These are phyloP conservation scores for Mycena venus DNA, from an alignment of 768 basidiomycete species.

Conservation along the genomic window DNA sequence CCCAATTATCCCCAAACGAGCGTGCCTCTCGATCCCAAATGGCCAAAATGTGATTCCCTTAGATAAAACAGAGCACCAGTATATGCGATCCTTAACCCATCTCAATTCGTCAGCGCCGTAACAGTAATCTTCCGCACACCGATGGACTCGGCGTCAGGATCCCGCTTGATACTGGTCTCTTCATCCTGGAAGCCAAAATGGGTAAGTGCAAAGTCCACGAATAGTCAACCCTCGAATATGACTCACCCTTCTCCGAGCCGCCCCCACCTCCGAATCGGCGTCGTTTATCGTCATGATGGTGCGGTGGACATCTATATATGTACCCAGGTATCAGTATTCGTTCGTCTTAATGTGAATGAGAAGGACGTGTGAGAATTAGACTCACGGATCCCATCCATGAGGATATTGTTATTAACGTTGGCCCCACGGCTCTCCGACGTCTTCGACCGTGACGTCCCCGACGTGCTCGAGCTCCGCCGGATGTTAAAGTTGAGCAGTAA, in stretches of 20 bases:
- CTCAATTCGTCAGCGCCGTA: too few species aligned
- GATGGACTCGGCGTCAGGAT: background rate
- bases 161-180: background rate
- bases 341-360: background rate
- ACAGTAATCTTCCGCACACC: too few species aligned
- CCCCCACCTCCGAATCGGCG: background rate
- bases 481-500: conserved; percentile 10
- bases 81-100: too few species aligned
- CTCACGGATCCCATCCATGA: conserved; percentile 11
- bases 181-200: background rate
- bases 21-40: too few species aligned
- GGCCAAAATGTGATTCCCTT: too few species aligned
- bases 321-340: background rate
- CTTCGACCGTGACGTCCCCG: background rate
- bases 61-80: too few species aligned
- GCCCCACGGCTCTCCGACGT: background rate
- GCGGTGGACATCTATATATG: background rate
- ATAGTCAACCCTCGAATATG: background rate
- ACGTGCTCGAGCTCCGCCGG: background rate
- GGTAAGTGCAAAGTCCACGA: background rate
- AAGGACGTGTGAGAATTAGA: too few species aligned
- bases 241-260: background rate
- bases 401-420: background rate
- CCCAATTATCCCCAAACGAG: too few species aligned
- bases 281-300: conserved; percentile 1